These are phyloP conservation scores for Dictyostelium firmibasis DNA, from an alignment of 78 protist species.

Conservation along the genomic window DNA sequence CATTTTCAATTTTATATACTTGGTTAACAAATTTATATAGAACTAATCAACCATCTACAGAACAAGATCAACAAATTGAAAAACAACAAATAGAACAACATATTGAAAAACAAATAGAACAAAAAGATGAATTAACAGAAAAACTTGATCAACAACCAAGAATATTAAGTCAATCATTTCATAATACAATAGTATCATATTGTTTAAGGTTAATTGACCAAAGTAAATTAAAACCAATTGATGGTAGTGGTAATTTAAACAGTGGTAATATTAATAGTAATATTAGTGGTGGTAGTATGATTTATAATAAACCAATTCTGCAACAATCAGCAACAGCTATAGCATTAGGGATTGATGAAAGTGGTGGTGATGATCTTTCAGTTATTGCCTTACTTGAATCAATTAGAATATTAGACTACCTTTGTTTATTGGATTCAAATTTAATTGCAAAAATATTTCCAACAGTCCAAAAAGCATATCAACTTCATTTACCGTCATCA, in stretches of 20 bases:
- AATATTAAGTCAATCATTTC: conserved; percentile 24
- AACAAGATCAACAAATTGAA: background rate
- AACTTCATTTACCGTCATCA: conserved; percentile 69
- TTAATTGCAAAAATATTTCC: conserved; percentile 66
- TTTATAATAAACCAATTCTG: background rate
- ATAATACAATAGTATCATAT: conserved; percentile 47
- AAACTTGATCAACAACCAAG: conserved; percentile 14
- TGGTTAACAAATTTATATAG: conserved; percentile 59
- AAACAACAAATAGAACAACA: background rate
- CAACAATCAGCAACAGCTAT: background rate
- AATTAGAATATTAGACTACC: conserved; percentile 50
- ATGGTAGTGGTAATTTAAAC: background rate
- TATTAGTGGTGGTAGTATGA: background rate
- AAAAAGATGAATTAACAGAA: background rate
- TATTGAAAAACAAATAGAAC: background rate
- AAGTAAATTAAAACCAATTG: conserved; percentile 38
- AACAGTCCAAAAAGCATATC: conserved; percentile 72
- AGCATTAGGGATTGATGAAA: background rate
- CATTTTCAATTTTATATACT: conserved; percentile 56
- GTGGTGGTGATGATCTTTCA: conserved; percentile 16
- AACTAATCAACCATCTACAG: background rate
- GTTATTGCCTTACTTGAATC: conserved; percentile 63
- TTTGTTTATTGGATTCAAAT: conserved; percentile 51
- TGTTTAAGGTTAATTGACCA: conserved; percentile 77
- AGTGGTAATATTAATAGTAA: background rate